Evolutionary conservation across 108 stramenopile species (phyloP).

Genomic region (Stephanodiscus triporus): DNA sequence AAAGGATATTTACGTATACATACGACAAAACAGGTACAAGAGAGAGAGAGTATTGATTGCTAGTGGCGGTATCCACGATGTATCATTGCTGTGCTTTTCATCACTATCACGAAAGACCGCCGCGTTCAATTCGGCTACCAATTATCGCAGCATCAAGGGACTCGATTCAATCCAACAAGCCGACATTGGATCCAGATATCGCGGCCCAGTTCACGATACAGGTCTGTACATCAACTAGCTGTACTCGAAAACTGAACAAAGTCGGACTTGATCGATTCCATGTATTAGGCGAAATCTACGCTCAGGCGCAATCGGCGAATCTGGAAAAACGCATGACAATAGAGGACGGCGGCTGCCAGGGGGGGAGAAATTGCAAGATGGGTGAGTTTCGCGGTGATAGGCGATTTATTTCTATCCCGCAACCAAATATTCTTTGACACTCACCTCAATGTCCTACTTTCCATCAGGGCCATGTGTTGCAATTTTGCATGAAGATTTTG

Average conservation of each 20-base stretch:
- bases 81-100: constrained; percentile 6
- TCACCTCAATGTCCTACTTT: neutral
- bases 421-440: neutral
- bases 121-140: neutral
- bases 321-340: constrained; percentile 46
- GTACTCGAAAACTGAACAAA: constrained; percentile 54
- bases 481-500: constrained; percentile 80
- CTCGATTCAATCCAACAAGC: neutral
- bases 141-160: neutral
- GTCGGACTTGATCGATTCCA: constrained; percentile 67
- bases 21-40: no score
- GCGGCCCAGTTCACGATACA: constrained; percentile 72
- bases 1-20: no score
- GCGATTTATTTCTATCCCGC: neutral
- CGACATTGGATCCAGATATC: constrained; percentile 30
- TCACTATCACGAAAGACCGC: neutral
- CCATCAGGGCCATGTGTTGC: constrained; percentile 65
- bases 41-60: no score
- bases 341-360: constrained; percentile 76
- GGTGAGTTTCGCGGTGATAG: constrained; percentile 20
- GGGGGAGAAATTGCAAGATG: constrained; percentile 65
- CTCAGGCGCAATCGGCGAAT: constrained; percentile 31
- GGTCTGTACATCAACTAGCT: constrained; percentile 73
- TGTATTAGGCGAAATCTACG: constrained; percentile 65
- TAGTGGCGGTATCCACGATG: neutral